These are phyloP conservation scores for Fusarium algeriense DNA, from an alignment of 2,329 filamentous ascomycete species.

Conservation along the genomic window DNA sequence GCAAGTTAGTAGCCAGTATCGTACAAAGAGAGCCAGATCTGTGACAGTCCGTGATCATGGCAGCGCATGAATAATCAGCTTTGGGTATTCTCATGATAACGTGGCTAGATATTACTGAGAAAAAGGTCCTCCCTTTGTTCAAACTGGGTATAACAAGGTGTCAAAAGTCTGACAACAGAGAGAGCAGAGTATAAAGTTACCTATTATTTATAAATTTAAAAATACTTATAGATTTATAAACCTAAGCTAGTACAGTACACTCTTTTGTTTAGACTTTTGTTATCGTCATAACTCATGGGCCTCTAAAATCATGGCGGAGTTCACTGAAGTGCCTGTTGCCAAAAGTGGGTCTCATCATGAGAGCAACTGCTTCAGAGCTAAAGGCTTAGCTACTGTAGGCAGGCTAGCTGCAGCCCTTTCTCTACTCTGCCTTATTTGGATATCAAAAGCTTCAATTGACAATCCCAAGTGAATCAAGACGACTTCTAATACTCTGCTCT, in stretches of 20 bases:
- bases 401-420: conserved; percentile 18
- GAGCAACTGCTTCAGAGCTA: conserved; percentile 19
- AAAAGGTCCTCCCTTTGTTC: neutral
- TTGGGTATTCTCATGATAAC: neutral
- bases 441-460: neutral
- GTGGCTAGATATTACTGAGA: neutral
- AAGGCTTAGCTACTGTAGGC: neutral
- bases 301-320: conserved; percentile 4
- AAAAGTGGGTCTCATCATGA: conserved; percentile 18
- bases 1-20: neutral
- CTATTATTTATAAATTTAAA: no score
- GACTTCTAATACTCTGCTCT: neutral
- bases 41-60: neutral
- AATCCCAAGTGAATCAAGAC: neutral
- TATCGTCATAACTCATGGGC: conserved; percentile 7
- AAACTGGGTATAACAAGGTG: neutral
- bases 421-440: conserved; percentile 1
- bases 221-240: no score
- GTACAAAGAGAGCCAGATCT: neutral
- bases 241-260: no score
- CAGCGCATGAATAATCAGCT: no score
- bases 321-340: neutral
- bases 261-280: no score
- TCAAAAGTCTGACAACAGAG: no score
- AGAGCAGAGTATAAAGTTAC: no score